phyloP scores from a whole-genome alignment of 345 rosid species.

The Noccaea caerulescens region DNA sequence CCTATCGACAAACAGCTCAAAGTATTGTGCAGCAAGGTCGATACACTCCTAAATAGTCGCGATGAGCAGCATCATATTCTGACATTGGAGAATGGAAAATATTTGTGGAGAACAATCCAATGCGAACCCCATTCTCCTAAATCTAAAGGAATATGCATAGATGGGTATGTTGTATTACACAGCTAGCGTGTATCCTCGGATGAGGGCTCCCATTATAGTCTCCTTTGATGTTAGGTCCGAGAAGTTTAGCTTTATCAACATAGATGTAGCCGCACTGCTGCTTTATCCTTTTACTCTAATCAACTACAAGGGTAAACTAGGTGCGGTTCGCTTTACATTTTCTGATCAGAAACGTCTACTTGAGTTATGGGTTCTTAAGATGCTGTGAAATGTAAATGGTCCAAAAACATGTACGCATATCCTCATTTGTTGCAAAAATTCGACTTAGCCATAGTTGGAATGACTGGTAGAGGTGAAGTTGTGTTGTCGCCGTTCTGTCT shows the following conservation, averaged over 20 bases:
- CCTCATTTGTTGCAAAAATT: neutral
- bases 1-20: too few species aligned
- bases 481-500: neutral
- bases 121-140: too few species aligned
- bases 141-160: too few species aligned
- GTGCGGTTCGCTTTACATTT: neutral
- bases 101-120: too few species aligned
- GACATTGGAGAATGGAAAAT: too few species aligned
- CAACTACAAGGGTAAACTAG: neutral
- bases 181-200: too few species aligned
- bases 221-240: neutral
- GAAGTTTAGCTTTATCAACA: neutral
- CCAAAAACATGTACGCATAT: neutral
- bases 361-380: constrained; percentile 1
- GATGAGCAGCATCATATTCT: too few species aligned
- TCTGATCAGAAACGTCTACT: neutral
- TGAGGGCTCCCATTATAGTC: neutral
- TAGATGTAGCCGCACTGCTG: neutral
- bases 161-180: too few species aligned
- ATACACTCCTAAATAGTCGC: too few species aligned
- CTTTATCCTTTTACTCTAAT: too few species aligned
- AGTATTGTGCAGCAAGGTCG: too few species aligned
- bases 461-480: neutral
- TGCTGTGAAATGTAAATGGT: neutral
- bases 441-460: neutral